Evolutionary conservation across 2,329 filamentous ascomycete genomes (phyloP).

Genomic region (Fusarium pseudograminearum): DNA sequence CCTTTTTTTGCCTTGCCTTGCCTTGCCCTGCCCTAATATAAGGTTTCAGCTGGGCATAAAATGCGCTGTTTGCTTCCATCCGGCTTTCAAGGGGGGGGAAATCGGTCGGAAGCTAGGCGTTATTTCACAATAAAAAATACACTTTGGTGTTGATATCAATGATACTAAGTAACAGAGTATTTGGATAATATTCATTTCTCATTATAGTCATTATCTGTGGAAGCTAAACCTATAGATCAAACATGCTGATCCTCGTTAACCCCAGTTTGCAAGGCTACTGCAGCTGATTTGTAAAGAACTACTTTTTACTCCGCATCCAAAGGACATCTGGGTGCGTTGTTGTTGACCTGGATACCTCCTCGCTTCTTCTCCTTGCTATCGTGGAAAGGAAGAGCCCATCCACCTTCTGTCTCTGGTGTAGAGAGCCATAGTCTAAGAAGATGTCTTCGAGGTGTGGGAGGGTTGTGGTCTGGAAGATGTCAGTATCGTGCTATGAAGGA

Average conservation of each 20-base stretch:
- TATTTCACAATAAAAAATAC: no score
- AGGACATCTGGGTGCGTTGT: constrained; percentile 79
- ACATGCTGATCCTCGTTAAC: not conserved
- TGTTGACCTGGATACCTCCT: constrained; percentile 88
- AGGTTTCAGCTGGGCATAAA: no score
- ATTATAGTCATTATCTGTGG: not conserved
- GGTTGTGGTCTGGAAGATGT: constrained; percentile 60
- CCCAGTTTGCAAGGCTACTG: constrained; percentile 9
- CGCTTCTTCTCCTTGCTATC: constrained; percentile 88
- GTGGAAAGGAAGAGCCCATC: constrained; percentile 85
- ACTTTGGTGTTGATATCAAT: not conserved
- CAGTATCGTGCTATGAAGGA: not conserved
- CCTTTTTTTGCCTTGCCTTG: no score
- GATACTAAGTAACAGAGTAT: not conserved
- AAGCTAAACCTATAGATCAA: not conserved
- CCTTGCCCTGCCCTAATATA: no score
- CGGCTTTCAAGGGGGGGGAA: no score
- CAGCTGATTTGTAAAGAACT: constrained; percentile 21
- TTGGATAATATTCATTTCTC: not conserved
- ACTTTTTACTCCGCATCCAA: constrained; percentile 77
- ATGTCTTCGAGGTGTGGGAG: constrained; percentile 78
- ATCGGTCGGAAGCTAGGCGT: no score
- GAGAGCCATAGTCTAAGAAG: constrained; percentile 87
- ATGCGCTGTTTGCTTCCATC: no score
- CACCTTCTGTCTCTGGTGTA: constrained; percentile 83